Evolutionary conservation across 208 protist species (phyloP), one percentile per base, ranked within the genome.

Genomic region (Wallacemonas rigidus): DNA sequence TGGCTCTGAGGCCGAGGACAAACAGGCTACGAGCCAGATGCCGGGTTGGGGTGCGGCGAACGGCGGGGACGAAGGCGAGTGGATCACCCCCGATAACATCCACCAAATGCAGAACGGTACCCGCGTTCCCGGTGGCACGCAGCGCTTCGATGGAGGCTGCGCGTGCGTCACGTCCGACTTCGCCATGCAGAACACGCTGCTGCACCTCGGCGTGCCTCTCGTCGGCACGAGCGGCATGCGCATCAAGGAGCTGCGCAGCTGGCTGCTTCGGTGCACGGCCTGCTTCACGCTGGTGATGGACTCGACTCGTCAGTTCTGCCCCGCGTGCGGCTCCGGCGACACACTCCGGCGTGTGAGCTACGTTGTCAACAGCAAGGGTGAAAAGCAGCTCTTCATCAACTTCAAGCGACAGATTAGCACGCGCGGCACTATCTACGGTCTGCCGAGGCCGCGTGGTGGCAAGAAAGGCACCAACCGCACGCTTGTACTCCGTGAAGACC

Each of bases 91-190:
- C 12, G 91, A 90, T 60, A 98, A 98, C 75, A 92, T 98, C 56
- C 77, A 91, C 61, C 54, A 74, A 5, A 55, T 82, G 53, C 35
- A 40, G n/a, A 55, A 43, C 11, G 48, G 39, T 55, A 55, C 3
- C 11, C 69, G 76, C 45, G 74, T 70, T 14, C 36, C 56, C 3
- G 64, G 56, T 35, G 58, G 69, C 12, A 74, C 69, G 11, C 83
- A 87, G 62, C 44, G 61, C 3, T 94, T 96, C 64, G 75, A 74
- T 14, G 88, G 85, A 14, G 89, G 91, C 50, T 90, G 98, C 71
- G 93, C 88, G 9, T 98, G 94, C 62, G 89, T 97, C 12, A 98
- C 96, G 44, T 97, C 95, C n/a, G 96, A 98, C 78, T 98, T 94
- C 76, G 91, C 96, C 35, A 97, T 98, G 92, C 95, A 98, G 78